Evolutionary conservation across 192 early-diverging fungal species (phyloP), one percentile per base, ranked within the genome.

Genomic region (Entophlyctis luteolus): DNA sequence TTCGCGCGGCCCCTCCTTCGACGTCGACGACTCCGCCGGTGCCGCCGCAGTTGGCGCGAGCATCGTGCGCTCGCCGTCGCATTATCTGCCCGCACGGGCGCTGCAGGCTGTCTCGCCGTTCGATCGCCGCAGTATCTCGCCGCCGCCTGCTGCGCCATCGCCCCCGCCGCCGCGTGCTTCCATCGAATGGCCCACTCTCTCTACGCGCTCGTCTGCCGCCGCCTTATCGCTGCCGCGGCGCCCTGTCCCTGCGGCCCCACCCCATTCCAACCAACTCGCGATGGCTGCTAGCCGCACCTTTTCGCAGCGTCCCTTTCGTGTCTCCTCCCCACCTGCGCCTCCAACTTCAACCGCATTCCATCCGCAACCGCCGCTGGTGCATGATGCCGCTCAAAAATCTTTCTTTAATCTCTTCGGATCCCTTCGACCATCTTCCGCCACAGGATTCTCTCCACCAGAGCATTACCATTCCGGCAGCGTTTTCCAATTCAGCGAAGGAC

Each of bases 401-500:
- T 8, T 42, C 39, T 42, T n/a, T n/a, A 42, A 42, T 12, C 10
- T n/a, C 8, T 12, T 12, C 10, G 10, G 10, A 42, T 12, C 10
- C 39, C 39, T n/a, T 12, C 10, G 8, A 12, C 10, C 39, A 42
- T 12, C n/a, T 42, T 12, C n/a, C 39, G n/a, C 39, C 39, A 42
- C 39, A 42, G 39, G 8, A n/a, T 42, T 42, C n/a, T 42, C 39
- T n/a, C 39, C 39, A 42, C 39, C 39, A 12, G n/a, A 42, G n/a
- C n/a, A 42, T 42, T n/a, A 42, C 39, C 39, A 42, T 53, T 27
- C 20, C 29, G 23, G 28, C 55, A 32, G 10, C 20, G 23, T 63
- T 63, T 46, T 63, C 62, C 31, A 45, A 48, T 6, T 48, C 62
- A 46, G 38, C 10, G 62, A 48, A 36, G 33, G 47, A 8, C 62